A percentile compares a stretch with the other conserved stretches of the same genome.
Conservation (phyloP, 768 basidiomycete genomes). For the Asterophora parasitica region DNA sequence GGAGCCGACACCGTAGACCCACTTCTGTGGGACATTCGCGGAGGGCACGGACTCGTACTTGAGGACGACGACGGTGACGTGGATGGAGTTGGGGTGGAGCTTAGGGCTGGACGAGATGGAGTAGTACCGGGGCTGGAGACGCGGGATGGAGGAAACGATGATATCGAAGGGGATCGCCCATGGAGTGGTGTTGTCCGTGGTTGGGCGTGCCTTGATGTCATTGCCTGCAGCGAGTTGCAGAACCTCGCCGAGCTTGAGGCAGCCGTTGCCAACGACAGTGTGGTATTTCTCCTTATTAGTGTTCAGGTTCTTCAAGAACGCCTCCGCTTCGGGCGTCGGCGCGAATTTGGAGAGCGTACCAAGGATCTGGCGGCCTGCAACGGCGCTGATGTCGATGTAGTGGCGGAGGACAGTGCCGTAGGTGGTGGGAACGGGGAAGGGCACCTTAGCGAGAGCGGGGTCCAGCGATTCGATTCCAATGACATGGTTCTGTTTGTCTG, state of each 20-base stretch:
- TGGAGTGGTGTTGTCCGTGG: slow-evolving; percentile 66
- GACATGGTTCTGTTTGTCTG: slow-evolving; percentile 73
- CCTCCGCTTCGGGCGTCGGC: slow-evolving; percentile 73
- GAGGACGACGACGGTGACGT: slow-evolving; percentile 93
- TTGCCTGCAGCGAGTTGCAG: slow-evolving; percentile 89
- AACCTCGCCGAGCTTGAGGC: slow-evolving; percentile 90
- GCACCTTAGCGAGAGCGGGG: slow-evolving; percentile 95
- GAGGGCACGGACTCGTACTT: slow-evolving; percentile 75
- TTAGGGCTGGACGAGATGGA: slow-evolving; percentile 99
- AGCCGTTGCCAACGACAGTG: slow-evolving; percentile 68
- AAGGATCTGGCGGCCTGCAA: slow-evolving; percentile 91
- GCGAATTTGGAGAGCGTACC: slow-evolving; percentile 85
- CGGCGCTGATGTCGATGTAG: slow-evolving; percentile 95
- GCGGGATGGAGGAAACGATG: slow-evolving; percentile 88
- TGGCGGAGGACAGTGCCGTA: slow-evolving; percentile 91
- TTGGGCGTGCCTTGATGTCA: slow-evolving; percentile 52
- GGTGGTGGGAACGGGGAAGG: slow-evolving; percentile 96
- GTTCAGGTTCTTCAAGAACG: slow-evolving; percentile 69
- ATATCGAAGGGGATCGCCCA: slow-evolving; percentile 98
- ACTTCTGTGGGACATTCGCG: slow-evolving; percentile 49
- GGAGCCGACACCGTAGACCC: slow-evolving; percentile 87
- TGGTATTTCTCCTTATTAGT: slow-evolving; percentile 86
- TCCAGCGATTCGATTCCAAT: slow-evolving; percentile 97
- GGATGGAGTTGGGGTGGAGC: slow-evolving; percentile 81
- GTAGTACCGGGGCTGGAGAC: slow-evolving; percentile 96